phyloP scores from a whole-genome alignment of 352 stramenopile genomes.

The Globisporangium cystogenes region DNA sequence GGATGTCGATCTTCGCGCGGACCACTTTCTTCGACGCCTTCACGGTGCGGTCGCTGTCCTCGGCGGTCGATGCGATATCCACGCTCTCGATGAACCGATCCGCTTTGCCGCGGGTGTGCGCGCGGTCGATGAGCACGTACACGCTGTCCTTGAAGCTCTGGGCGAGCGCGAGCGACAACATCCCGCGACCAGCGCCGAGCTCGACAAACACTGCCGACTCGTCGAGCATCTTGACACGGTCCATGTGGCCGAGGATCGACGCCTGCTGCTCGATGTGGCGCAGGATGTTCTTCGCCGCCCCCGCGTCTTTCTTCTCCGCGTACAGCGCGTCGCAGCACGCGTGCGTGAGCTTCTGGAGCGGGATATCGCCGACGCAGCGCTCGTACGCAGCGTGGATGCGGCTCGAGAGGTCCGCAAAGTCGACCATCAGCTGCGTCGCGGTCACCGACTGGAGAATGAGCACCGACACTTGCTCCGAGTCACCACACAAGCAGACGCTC shows the following conservation, averaged over 20 bases:
- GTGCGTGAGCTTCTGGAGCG: conserved; percentile 65
- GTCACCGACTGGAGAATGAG: not conserved
- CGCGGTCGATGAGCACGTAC: conserved; percentile 76
- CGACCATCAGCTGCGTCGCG: conserved; percentile 23
- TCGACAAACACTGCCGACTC: conserved; percentile 50
- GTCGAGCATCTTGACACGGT: conserved; percentile 41
- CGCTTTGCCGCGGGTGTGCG: conserved; percentile 64
- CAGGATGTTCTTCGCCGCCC: conserved; percentile 53
- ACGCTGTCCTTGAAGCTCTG: conserved; percentile 53
- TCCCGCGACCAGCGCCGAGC: conserved; percentile 66
- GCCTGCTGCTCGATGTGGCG: conserved; percentile 82
- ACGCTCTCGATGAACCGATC: conserved; percentile 53
- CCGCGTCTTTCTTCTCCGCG: conserved; percentile 47
- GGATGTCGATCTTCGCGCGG: conserved; percentile 82
- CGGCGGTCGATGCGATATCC: conserved; percentile 12
- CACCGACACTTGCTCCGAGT: not conserved
- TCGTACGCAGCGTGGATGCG: conserved; percentile 53
- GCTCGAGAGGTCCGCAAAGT: conserved; percentile 45
- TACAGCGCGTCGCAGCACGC: conserved; percentile 54
- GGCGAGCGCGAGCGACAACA: conserved; percentile 74
- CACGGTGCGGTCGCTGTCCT: not conserved
- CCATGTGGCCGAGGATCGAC: conserved; percentile 80
- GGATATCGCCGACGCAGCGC: conserved; percentile 46
- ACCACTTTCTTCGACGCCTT: conserved; percentile 19
- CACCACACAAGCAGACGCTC: not conserved